phyloP scores from a whole-genome alignment of 179 eudicot species.

The Actinidia polygama region DNA sequence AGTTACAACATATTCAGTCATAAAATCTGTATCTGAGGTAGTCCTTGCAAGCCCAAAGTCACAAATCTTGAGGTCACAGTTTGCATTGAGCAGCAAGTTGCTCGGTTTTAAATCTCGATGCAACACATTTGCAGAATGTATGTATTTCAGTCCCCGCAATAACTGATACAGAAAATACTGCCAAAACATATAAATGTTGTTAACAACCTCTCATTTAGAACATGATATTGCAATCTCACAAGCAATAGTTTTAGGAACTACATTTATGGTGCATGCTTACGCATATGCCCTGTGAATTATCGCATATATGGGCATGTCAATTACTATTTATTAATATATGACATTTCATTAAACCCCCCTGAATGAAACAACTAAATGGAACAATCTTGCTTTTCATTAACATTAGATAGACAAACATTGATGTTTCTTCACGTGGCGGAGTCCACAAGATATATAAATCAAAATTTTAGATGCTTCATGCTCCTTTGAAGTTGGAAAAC shows the following conservation, averaged over 20 bases:
- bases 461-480: too few species aligned
- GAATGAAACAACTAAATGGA: too few species aligned
- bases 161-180: conserved; percentile 84
- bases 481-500: too few species aligned
- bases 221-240: background rate
- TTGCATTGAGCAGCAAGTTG: conserved; percentile 76
- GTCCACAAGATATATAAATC: too few species aligned
- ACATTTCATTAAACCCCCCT: background rate
- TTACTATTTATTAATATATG: background rate
- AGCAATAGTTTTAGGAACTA: background rate
- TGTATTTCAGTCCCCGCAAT: conserved; percentile 67
- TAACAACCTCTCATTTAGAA: background rate
- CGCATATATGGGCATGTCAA: background rate
- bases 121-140: conserved; percentile 80
- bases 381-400: too few species aligned
- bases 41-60: conserved; percentile 87
- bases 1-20: conserved; percentile 90
- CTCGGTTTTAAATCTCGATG: conserved; percentile 85
- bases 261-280: background rate
- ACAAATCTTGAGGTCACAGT: conserved; percentile 84
- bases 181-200: conserved; percentile 14
- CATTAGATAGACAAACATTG: too few species aligned
- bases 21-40: conserved; percentile 71
- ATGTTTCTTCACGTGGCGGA: too few species aligned
- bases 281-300: background rate